phyloP scores from a whole-genome alignment of 2,329 filamentous ascomycete genomes.

The Periconia macrospinosa region DNA sequence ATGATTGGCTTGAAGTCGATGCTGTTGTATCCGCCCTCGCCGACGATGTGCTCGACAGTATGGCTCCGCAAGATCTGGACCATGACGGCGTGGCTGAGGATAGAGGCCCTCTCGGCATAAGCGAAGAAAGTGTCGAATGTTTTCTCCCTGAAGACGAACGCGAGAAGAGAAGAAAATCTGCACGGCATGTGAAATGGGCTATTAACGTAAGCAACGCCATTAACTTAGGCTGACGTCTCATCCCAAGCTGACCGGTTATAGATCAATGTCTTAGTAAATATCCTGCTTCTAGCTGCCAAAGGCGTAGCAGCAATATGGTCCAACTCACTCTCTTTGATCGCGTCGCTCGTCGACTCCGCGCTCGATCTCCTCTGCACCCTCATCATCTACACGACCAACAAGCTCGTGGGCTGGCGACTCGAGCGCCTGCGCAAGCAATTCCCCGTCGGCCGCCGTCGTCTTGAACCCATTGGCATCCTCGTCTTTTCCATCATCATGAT shows the following conservation, averaged over 20 bases:
- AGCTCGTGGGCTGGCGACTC: conserved; percentile 60
- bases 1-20: conserved; percentile 63
- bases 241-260: conserved; percentile 17
- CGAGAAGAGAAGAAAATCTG: conserved; percentile 50
- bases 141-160: conserved; percentile 60
- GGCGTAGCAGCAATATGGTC: conserved; percentile 58
- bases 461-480: conserved; percentile 64
- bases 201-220: conserved; percentile 49
- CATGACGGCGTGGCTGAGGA: conserved; percentile 59
- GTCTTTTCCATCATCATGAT: conserved; percentile 67
- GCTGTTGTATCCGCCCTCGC: conserved; percentile 58
- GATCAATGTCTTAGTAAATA: conserved; percentile 64
- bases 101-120: conserved; percentile 53
- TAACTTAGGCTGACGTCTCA: not conserved
- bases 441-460: conserved; percentile 54
- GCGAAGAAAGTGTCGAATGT: conserved; percentile 54
- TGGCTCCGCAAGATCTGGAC: conserved; percentile 59
- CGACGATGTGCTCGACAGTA: conserved; percentile 62
- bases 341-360: conserved; percentile 63
- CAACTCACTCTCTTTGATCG: conserved; percentile 62
- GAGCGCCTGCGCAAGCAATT: conserved; percentile 56
- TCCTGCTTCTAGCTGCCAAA: conserved; percentile 60
- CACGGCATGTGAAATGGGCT: conserved; percentile 57
- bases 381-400: conserved; percentile 64
- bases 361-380: conserved; percentile 63